Conservation (phyloP, 2,329 filamentous ascomycete genomes). For the Apiospora saccharicola region DNA sequence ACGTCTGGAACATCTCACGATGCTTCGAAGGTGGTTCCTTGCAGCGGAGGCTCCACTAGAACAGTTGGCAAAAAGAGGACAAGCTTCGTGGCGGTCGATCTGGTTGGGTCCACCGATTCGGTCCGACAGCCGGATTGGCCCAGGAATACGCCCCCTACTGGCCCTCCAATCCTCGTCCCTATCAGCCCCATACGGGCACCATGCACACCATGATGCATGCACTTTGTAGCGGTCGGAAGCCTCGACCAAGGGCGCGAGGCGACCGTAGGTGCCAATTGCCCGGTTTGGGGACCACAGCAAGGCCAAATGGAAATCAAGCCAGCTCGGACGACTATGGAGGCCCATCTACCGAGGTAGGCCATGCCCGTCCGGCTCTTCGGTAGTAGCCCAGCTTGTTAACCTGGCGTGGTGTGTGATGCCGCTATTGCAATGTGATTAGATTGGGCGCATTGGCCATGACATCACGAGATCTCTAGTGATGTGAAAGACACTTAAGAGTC, state of each 20-base stretch:
- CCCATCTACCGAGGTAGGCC: slow-evolving; percentile 10
- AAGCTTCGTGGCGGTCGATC: slow-evolving; percentile 16
- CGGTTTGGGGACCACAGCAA: not conserved
- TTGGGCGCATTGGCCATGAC: not conserved
- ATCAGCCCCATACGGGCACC: not conserved
- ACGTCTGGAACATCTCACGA: not conserved
- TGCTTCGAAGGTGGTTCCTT: not conserved
- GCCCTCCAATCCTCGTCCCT: not conserved
- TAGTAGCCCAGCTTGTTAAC: not conserved
- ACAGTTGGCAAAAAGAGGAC: slow-evolving; percentile 13
- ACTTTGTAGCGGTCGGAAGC: not conserved
- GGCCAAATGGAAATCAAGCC: not conserved
- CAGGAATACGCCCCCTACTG: not conserved
- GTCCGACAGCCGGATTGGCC: not conserved
- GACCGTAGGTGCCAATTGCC: slow-evolving; percentile 1
- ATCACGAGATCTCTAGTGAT: slow-evolving; percentile 12
- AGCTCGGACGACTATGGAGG: slow-evolving; percentile 10
- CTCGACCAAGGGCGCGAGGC: not conserved
- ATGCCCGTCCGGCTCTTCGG: not conserved
- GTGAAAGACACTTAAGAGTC: not conserved
- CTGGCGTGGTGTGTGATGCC: not conserved
- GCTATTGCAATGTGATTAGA: not conserved
- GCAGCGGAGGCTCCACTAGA: not conserved
- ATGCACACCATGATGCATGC: not conserved
- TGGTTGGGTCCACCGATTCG: not conserved